phyloP scores from a whole-genome alignment of 2,329 filamentous ascomycete genomes.

The Trichoderma pleuroti region DNA sequence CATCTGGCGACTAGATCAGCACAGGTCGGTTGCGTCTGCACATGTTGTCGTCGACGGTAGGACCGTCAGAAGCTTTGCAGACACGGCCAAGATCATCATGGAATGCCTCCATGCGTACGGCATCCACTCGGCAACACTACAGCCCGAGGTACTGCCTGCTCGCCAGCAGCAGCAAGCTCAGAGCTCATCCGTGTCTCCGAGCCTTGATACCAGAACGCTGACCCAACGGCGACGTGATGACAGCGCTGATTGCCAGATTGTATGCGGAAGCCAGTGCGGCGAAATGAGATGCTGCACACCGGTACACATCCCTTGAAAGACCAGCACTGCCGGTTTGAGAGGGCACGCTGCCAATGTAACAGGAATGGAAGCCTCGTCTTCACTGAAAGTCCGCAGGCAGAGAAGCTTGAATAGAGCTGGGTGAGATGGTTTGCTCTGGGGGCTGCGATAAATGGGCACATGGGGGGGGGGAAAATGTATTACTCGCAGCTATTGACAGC shows the following conservation, averaged over 20 bases:
- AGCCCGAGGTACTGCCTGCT: slow-evolving; percentile 51
- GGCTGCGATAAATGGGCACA: too few relatives aligned
- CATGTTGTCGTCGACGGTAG: slow-evolving; percentile 62
- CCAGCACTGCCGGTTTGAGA: not conserved
- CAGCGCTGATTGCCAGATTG: slow-evolving; percentile 43
- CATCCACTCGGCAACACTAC: slow-evolving; percentile 67
- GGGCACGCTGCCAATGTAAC: not conserved
- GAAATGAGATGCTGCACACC: slow-evolving; percentile 48
- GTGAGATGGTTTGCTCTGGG: not conserved
- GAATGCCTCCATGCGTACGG: slow-evolving; percentile 72
- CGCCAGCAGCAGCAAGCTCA: not conserved
- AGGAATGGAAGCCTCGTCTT: not conserved
- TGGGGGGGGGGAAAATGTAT: not conserved
- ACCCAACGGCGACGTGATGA: slow-evolving; percentile 23
- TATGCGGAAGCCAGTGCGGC: slow-evolving; percentile 50
- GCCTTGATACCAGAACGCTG: slow-evolving; percentile 22
- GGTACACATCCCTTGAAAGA: not conserved
- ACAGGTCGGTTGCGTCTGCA: slow-evolving; percentile 65
- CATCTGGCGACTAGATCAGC: slow-evolving; percentile 70
- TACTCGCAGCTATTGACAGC: not conserved
- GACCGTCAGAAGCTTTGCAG: slow-evolving; percentile 55
- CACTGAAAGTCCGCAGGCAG: not conserved
- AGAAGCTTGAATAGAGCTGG: not conserved
- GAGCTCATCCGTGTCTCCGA: slow-evolving; percentile 17
- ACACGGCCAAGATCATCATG: slow-evolving; percentile 57